Evolutionary conservation across 495 filamentous ascomycete species (phyloP).

Genomic region (Penicillium macrosclerotiorum): DNA sequence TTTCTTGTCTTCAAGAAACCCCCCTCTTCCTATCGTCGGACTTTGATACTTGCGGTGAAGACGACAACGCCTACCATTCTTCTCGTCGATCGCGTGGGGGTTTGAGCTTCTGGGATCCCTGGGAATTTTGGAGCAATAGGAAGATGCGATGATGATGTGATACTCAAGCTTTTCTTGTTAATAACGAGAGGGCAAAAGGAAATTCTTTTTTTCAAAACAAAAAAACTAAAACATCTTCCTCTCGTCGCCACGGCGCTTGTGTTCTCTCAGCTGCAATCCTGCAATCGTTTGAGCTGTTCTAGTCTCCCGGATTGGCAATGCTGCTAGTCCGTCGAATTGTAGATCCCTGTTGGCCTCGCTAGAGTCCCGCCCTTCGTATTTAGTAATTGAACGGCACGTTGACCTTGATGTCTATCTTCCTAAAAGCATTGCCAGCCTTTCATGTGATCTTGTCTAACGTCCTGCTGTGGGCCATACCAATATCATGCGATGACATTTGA

Average conservation of each 20-base stretch:
- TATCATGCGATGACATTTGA: too few species aligned
- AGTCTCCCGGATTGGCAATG: not conserved
- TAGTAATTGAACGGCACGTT: too few species aligned
- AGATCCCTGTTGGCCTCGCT: too few species aligned
- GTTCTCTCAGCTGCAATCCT: conserved; percentile 18
- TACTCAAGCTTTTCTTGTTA: conserved; percentile 35
- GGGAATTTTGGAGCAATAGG: conserved; percentile 26
- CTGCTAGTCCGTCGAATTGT: conserved; percentile 1
- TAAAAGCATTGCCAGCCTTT: too few species aligned
- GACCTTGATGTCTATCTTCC: too few species aligned
- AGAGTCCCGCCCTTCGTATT: too few species aligned
- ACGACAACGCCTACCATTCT: conserved; percentile 12
- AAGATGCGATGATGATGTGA: conserved; percentile 36
- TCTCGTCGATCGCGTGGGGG: conserved; percentile 17
- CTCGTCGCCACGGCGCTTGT: conserved; percentile 16
- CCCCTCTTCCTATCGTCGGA: conserved; percentile 27
- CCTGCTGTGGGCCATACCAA: too few species aligned
- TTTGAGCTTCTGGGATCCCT: conserved; percentile 21
- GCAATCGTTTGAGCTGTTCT: conserved; percentile 14
- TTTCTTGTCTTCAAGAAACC: conserved; percentile 3
- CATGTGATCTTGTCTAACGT: too few species aligned
- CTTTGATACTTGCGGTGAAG: conserved; percentile 15
- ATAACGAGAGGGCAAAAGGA: conserved; percentile 36
- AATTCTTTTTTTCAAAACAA: conserved; percentile 26
- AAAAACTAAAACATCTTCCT: conserved; percentile 14